phyloP scores from a whole-genome alignment of 1,139 yeast genomes.

The Scheffersomyces cryptocercus region DNA sequence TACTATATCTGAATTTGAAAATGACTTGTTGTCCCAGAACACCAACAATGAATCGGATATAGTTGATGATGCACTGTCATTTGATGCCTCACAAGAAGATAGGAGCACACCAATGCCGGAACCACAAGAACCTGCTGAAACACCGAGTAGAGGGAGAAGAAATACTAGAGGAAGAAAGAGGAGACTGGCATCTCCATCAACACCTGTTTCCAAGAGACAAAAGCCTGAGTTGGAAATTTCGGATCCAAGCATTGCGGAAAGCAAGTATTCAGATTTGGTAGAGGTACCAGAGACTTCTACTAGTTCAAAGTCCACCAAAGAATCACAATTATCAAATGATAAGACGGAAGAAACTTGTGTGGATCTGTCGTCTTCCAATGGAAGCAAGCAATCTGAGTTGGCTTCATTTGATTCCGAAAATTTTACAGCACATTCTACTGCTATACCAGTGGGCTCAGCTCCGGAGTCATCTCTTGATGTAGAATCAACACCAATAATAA shows the following conservation, averaged over 20 bases:
- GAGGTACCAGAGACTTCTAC: background rate
- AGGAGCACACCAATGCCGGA: too few relatives aligned
- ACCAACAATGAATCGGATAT: conserved; percentile 4
- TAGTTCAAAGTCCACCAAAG: too few relatives aligned
- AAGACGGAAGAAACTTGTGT: background rate
- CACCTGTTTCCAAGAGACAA: background rate
- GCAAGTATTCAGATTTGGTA: background rate
- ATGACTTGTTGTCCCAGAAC: conserved; percentile 4
- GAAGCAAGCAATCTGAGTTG: background rate
- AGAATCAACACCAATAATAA: too few relatives aligned
- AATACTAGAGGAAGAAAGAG: background rate
- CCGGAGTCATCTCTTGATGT: too few relatives aligned
- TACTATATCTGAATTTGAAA: conserved; percentile 9
- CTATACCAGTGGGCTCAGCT: background rate
- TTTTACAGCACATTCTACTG: conserved; percentile 8
- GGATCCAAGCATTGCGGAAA: background rate
- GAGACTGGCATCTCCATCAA: background rate
- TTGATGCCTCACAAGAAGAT: conserved; percentile 7
- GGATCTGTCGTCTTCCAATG: background rate
- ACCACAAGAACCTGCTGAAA: background rate
- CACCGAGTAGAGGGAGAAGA: background rate
- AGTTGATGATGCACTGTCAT: conserved; percentile 1
- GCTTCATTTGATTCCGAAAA: conserved; percentile 5
- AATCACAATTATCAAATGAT: background rate
- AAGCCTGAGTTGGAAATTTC: background rate